Conservation (phyloP, 768 basidiomycete species). For the Kwoniella dendrophila region DNA sequence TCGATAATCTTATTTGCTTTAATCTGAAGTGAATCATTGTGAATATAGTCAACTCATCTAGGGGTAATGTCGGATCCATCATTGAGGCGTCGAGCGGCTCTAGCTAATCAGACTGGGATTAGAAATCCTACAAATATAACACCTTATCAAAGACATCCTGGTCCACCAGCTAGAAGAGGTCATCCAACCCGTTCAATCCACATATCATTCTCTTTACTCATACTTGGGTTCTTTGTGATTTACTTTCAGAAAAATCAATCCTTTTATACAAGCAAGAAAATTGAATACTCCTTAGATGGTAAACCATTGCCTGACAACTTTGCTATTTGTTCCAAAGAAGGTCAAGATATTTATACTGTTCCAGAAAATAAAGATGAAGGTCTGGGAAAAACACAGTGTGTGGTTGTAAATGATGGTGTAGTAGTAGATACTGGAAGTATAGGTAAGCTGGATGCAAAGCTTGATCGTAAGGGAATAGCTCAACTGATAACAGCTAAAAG, state of each 20-base stretch:
- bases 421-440: slow-evolving; percentile 44
- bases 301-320: slow-evolving; percentile 29
- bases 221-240: slow-evolving; percentile 39
- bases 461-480: background rate
- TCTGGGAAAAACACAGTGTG: slow-evolving; percentile 41
- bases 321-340: slow-evolving; percentile 41
- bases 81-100: background rate
- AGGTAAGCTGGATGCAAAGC: slow-evolving; percentile 17
- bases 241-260: slow-evolving; percentile 29
- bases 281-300: slow-evolving; percentile 14
- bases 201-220: slow-evolving; percentile 44
- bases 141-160: slow-evolving; percentile 31
- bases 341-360: slow-evolving; percentile 41
- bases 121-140: background rate
- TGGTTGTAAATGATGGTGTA: slow-evolving; percentile 37
- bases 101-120: background rate
- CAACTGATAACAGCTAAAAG: background rate
- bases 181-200: slow-evolving; percentile 36
- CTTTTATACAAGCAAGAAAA: background rate
- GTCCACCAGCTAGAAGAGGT: slow-evolving; percentile 23
- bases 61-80: slow-evolving; percentile 14
- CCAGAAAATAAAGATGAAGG: slow-evolving; percentile 38
- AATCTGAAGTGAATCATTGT: too few species aligned
- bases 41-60: too few species aligned
- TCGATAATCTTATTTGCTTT: too few species aligned